Conservation (phyloP, 2,329 filamentous ascomycete species). For the Diaporthe sp. region DNA sequence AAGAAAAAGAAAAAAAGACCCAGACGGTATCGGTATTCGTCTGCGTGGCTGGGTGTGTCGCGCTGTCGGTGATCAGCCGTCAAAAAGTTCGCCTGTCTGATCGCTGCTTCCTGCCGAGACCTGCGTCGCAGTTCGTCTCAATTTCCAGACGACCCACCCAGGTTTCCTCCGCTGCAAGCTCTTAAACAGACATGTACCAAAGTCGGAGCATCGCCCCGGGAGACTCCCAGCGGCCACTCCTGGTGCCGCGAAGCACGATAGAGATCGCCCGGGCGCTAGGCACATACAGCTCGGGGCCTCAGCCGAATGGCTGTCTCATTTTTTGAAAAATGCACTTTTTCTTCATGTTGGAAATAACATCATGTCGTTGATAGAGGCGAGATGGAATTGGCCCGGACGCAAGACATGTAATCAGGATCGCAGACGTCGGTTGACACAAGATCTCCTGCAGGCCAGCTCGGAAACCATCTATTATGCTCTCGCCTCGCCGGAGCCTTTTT, state of each 20-base stretch:
- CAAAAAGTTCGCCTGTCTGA: slow-evolving; percentile 14
- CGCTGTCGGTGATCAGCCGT: background rate
- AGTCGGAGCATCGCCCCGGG: background rate
- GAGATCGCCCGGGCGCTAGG: too few relatives aligned
- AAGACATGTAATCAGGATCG: background rate
- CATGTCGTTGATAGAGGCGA: too few relatives aligned
- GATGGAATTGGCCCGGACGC: background rate
- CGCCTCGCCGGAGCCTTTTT: background rate
- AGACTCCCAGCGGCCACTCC: background rate
- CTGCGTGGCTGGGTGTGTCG: background rate
- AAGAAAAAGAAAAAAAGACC: too few relatives aligned
- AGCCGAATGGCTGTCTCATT: background rate
- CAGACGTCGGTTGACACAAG: slow-evolving; percentile 3
- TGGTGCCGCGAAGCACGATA: background rate
- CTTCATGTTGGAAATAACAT: background rate
- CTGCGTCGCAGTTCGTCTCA: slow-evolving; percentile 30
- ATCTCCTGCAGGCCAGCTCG: background rate
- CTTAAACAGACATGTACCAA: slow-evolving; percentile 6
- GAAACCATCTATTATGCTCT: background rate
- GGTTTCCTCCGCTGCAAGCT: slow-evolving; percentile 2
- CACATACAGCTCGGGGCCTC: background rate
- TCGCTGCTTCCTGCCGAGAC: slow-evolving; percentile 27
- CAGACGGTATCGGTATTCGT: background rate
- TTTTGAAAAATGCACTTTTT: background rate
- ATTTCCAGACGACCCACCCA: slow-evolving; percentile 9